Evolutionary conservation across 768 basidiomycete genomes (phyloP), one percentile per base, ranked within the genome.

Genomic region (Pseudohyphozyma bogoriensis): DNA sequence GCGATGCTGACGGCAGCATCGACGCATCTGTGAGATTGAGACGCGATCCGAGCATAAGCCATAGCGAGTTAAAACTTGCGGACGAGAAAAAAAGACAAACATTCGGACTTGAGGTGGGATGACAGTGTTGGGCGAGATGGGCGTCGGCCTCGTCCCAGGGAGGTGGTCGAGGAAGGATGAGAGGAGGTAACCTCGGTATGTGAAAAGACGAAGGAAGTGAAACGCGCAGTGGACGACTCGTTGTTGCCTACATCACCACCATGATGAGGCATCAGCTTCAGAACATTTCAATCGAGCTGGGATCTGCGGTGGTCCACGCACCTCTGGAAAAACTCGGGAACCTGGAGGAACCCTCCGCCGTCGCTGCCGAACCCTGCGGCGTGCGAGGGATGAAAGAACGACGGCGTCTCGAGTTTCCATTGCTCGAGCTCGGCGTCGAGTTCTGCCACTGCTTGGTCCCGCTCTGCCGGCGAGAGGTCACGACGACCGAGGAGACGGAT

Each of bases 81-180:
- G n/a, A n/a, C n/a, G n/a, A n/a, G n/a, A n/a, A n/a, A n/a, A n/a
- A n/a, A n/a, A n/a, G n/a, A n/a, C n/a, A n/a, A n/a, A n/a, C n/a
- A n/a, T n/a, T n/a, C n/a, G n/a, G 26, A 49, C 47, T 28, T 49
- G 24, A 16, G 22, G 24, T 16, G 47, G 47, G 9, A 49, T 31
- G 22, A 44, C 9, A 44, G 22, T 24, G 20, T 20, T 24, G 20
- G 22, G 22, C 22, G 42, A 22, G 42, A 44, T 22, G 3, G 42
- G 42, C 12, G 42, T 22, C 22, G 22, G 42, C 2, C 22, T 44
- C 8, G 47, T 31, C 2, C 47, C 47, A 4, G 47, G 47, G 8
- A 49, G 47, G 20, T 31, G 47, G 47, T 49, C 47, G 26, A 49
- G 47, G 47, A 49, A 49, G 26, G 47, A 49, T 16, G 47, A 49